These are phyloP conservation scores for Pachysandra terminalis DNA, from an alignment of 164 flowering plant genomes.

Conservation along the genomic window DNA sequence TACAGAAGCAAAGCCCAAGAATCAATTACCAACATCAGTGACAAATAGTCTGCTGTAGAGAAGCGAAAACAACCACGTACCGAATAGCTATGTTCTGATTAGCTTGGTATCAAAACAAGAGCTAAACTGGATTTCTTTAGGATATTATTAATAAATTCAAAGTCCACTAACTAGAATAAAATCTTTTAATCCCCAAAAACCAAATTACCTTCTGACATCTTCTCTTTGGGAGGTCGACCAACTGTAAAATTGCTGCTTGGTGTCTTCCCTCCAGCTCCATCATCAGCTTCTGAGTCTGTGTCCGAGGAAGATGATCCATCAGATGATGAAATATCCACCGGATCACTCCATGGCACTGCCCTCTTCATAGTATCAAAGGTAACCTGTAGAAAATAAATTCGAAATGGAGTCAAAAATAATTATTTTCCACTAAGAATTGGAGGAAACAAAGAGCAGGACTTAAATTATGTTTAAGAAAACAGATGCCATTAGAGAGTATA, in stretches of 20 bases:
- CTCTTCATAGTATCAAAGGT: slow-evolving; percentile 32
- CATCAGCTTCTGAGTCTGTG: slow-evolving; percentile 25
- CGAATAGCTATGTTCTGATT: neutral
- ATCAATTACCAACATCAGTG: neutral
- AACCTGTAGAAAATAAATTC: slow-evolving; percentile 3
- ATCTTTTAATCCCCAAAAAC: neutral
- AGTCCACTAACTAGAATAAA: neutral
- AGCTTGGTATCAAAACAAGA: neutral
- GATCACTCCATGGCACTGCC: slow-evolving; percentile 39
- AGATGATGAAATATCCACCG: slow-evolving; percentile 32
- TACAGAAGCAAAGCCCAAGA: neutral
- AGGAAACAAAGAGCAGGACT: neutral
- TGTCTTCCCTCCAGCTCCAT: slow-evolving; percentile 17
- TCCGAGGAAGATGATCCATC: slow-evolving; percentile 37
- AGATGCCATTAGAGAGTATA: too few species aligned
- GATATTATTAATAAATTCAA: neutral
- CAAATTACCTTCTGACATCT: slow-evolving; percentile 34
- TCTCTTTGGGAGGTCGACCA: slow-evolving; percentile 18
- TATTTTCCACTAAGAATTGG: neutral
- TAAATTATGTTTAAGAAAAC: neutral
- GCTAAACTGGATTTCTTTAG: neutral
- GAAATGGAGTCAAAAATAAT: neutral
- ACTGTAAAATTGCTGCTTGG: slow-evolving; percentile 1
- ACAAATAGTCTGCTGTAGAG: neutral
- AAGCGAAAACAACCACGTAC: neutral